Evolutionary conservation across 768 basidiomycete species (phyloP).

Genomic region (Termitomyces sp.): DNA sequence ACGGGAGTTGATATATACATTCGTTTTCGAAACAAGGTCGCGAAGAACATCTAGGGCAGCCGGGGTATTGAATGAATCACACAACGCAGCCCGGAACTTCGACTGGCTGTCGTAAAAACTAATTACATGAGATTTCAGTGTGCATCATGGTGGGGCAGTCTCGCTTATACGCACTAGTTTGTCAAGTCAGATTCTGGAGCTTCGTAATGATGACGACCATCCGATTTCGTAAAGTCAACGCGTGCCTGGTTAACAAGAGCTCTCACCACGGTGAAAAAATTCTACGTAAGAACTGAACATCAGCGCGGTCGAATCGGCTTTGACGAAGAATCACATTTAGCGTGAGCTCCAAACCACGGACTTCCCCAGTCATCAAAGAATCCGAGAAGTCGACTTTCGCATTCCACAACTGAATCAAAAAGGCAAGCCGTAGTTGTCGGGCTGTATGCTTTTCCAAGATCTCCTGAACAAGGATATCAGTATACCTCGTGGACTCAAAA

Average conservation of each 20-base stretch:
- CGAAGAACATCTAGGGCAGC: slow-evolving; percentile 69
- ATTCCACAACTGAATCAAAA: slow-evolving; percentile 89
- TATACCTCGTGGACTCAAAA: slow-evolving; percentile 1
- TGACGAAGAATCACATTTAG: slow-evolving; percentile 62
- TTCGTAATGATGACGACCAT: slow-evolving; percentile 63
- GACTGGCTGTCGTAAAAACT: slow-evolving; percentile 74
- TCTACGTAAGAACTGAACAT: slow-evolving; percentile 40
- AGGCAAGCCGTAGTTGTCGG: slow-evolving; percentile 86
- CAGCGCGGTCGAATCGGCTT: slow-evolving; percentile 3
- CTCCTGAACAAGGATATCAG: slow-evolving; percentile 45
- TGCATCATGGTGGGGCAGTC: neutral
- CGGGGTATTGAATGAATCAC: slow-evolving; percentile 97
- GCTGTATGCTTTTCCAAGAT: slow-evolving; percentile 78
- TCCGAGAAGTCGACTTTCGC: slow-evolving; percentile 93
- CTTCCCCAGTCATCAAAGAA: slow-evolving; percentile 83
- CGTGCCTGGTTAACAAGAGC: slow-evolving; percentile 63
- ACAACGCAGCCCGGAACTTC: slow-evolving; percentile 80
- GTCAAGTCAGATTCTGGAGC: slow-evolving; percentile 64
- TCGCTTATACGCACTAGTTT: slow-evolving; percentile 37
- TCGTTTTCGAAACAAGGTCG: slow-evolving; percentile 78
- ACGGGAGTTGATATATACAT: slow-evolving; percentile 78
- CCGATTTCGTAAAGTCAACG: slow-evolving; percentile 40
- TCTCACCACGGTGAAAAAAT: slow-evolving; percentile 88
- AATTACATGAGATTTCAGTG: slow-evolving; percentile 6
- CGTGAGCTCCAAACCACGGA: slow-evolving; percentile 73